Conservation (phyloP, 495 filamentous ascomycete species). For the Penicillium argentinense region DNA sequence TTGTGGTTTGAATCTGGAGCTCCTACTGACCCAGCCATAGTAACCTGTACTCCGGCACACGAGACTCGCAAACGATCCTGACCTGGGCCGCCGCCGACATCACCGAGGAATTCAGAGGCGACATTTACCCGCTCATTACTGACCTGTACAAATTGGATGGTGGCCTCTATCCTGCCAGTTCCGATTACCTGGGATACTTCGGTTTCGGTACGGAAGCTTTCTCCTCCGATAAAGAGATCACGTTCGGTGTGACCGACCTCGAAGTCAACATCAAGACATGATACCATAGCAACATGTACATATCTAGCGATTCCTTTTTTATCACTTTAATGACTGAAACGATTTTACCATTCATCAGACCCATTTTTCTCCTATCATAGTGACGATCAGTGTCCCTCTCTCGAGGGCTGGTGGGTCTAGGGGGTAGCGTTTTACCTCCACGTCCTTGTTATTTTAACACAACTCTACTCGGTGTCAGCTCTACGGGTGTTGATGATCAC, state of each 20-base stretch:
- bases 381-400: no score
- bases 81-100: constrained; percentile 29
- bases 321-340: not conserved
- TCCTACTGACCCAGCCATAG: constrained; percentile 15
- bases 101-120: constrained; percentile 30
- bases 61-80: constrained; percentile 21
- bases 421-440: no score
- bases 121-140: constrained; percentile 36
- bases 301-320: constrained; percentile 1
- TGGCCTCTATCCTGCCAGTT: constrained; percentile 17
- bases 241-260: constrained; percentile 33
- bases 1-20: not conserved
- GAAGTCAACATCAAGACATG: constrained; percentile 29
- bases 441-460: no score
- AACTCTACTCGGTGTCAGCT: no score
- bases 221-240: constrained; percentile 26
- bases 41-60: constrained; percentile 32
- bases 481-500: no score
- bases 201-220: constrained; percentile 40
- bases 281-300: constrained; percentile 8
- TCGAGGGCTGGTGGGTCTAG: no score
- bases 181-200: constrained; percentile 37
- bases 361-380: not conserved
- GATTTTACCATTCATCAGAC: not conserved
- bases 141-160: constrained; percentile 23